Conservation (phyloP, 371 early-diverging fungal species). For the Mucor racemosus region DNA sequence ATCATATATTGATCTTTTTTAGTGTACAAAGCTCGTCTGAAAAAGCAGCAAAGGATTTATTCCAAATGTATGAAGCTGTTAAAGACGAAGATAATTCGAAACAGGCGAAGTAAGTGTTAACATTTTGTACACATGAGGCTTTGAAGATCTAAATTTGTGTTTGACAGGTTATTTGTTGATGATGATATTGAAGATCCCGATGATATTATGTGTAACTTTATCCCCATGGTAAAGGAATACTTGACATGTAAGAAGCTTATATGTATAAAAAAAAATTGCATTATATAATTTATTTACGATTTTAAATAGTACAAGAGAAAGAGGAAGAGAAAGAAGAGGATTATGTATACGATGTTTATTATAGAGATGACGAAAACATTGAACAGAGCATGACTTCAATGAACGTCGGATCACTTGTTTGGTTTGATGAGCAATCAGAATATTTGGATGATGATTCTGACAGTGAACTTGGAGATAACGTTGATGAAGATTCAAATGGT, state of each 20-base stretch:
- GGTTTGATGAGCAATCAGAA: constrained; percentile 55
- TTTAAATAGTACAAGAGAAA: constrained; percentile 37
- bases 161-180: constrained; percentile 36
- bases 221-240: constrained; percentile 78
- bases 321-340: constrained; percentile 51
- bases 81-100: constrained; percentile 57
- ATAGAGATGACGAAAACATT: constrained; percentile 51
- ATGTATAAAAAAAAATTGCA: too few species aligned
- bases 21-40: constrained; percentile 48
- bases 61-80: constrained; percentile 73
- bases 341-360: constrained; percentile 67
- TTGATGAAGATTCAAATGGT: constrained; percentile 69
- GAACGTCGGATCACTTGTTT: constrained; percentile 58
- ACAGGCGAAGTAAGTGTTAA: constrained; percentile 32
- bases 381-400: constrained; percentile 24
- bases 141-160: not conserved
- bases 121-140: not conserved
- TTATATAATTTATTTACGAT: not conserved
- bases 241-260: constrained; percentile 52
- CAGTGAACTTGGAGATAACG: constrained; percentile 56
- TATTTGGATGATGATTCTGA: constrained; percentile 61
- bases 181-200: constrained; percentile 50
- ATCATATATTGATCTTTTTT: not conserved
- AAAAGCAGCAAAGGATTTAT: constrained; percentile 47
- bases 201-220: constrained; percentile 72